A percentile compares a stretch with the other conserved stretches of the same genome.
phyloP scores from a whole-genome alignment of 2,329 filamentous ascomycete species.

The Sarocladiaceae sp. region DNA sequence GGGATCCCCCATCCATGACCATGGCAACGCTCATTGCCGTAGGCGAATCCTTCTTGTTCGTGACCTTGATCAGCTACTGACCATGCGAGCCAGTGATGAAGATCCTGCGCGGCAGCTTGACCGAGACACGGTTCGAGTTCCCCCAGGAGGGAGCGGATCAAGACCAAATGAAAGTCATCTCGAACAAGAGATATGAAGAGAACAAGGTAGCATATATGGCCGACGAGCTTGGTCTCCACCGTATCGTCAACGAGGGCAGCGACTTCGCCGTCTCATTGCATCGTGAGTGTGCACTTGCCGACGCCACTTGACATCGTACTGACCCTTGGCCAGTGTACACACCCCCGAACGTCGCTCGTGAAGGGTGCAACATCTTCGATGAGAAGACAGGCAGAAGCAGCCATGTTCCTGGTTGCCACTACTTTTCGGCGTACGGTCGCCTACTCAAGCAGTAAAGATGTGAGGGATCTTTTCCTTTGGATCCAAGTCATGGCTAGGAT shows the following conservation, averaged over 20 bases:
- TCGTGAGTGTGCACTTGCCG: conserved; percentile 36
- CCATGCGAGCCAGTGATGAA: conserved; percentile 59
- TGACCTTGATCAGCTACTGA: conserved; percentile 3
- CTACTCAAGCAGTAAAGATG: conserved; percentile 33
- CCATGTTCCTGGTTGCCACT: conserved; percentile 64
- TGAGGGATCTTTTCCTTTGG: background rate
- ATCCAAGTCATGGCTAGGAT: background rate
- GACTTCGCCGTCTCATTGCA: conserved; percentile 82
- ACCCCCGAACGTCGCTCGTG: conserved; percentile 78
- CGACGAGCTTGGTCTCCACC: conserved; percentile 80
- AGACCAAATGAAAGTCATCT: conserved; percentile 49
- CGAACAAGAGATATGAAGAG: conserved; percentile 59
- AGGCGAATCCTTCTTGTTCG: background rate
- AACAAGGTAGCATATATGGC: conserved; percentile 87
- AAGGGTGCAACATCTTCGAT: conserved; percentile 78
- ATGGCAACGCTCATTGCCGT: conserved; percentile 76
- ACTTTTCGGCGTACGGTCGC: conserved; percentile 60
- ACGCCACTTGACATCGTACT: conserved; percentile 25
- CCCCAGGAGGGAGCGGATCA: conserved; percentile 48
- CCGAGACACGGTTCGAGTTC: conserved; percentile 75
- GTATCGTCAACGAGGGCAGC: conserved; percentile 68
- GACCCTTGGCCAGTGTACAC: conserved; percentile 58
- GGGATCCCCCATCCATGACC: conserved; percentile 80
- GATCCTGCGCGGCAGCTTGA: conserved; percentile 70
- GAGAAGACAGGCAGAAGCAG: conserved; percentile 66